Base-by-base conservation (phyloP, 2,329 filamentous ascomycete species). In the Neoarthrinium moseri region DNA sequence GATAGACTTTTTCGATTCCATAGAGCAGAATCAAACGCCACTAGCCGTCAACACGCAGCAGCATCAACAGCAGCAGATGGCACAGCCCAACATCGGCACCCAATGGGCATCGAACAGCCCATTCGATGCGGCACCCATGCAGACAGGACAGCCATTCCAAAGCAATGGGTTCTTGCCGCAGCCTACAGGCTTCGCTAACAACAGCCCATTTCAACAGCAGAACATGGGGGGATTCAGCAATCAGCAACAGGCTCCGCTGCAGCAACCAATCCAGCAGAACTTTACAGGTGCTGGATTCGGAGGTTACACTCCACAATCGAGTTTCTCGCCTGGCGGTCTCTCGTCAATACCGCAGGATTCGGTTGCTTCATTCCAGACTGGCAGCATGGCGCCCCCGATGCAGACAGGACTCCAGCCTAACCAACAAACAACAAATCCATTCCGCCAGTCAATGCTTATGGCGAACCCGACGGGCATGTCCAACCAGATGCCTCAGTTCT, bases 1-100 rank as follows among this genome's bases (percentile, higher is more conserved):
- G 50, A 97, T 95, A 61, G 94, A 92, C 71, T 96, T 95, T 68
- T 96, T 96, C 65, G 92, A 86, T 60, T 91, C 90, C 5, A 96
- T 95, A 58, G 91, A 96, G 60, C 84, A 90, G 61, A 91, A 91
- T 53, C 90, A 94, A 64, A 88, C 88, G 42, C 75, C 85, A 1
- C 80, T 89, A 75, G 75, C 68, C 29, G 61, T 67, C 2, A 66
- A 67, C 30, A 51, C 65, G 1, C 69, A 70, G 43, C 61, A 67
- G 29, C 56, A 68, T 30, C 68, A 69, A 22, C 48, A 49, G 41
- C 43, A 45, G 37, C 59, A 60, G 24, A 49, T 59, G 29, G 49
- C 51, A n/a, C 58, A 63, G 38, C 52, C 64, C 50, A 64, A 62
- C 42, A 59, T 61, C 13, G 67, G 66, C 21, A 66, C 66, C 20